Conservation (phyloP, 179 eudicot genomes). For the Spergularia azorica region DNA sequence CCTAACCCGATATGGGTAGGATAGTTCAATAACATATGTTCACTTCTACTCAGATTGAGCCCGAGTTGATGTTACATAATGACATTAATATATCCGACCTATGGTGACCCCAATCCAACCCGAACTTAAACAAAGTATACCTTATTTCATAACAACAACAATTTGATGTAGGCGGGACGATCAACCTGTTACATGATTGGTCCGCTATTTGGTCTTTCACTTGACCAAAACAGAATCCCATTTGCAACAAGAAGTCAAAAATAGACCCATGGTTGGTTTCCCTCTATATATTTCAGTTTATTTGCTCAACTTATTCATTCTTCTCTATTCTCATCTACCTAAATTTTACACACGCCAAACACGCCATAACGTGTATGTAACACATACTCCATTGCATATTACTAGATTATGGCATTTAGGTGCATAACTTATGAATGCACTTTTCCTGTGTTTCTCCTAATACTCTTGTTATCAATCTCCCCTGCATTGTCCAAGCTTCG, state of each 20-base stretch:
- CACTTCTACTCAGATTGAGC: too few species aligned
- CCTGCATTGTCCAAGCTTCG: conserved; percentile 30
- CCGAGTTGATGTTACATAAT: background rate
- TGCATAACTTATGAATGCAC: conserved; percentile 17
- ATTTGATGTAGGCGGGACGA: background rate
- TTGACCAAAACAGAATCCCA: conserved; percentile 12
- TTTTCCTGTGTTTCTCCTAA: background rate
- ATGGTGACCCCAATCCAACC: too few species aligned
- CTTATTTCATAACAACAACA: background rate
- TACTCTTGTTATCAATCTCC: conserved; percentile 9
- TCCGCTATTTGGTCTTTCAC: background rate
- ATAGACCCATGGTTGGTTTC: background rate
- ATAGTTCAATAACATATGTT: too few species aligned
- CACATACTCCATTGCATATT: too few species aligned
- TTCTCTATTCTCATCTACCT: background rate
- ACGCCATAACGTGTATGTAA: background rate
- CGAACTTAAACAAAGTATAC: too few species aligned
- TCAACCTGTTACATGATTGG: background rate
- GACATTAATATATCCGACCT: too few species aligned
- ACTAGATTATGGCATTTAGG: conserved; percentile 14
- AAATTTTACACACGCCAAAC: background rate
- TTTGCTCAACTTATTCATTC: background rate
- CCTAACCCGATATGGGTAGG: too few species aligned
- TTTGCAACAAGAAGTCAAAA: background rate
- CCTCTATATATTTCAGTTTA: background rate